phyloP scores from a whole-genome alignment of 2,329 filamentous ascomycete species.

The Dactylellina haptotyla region DNA sequence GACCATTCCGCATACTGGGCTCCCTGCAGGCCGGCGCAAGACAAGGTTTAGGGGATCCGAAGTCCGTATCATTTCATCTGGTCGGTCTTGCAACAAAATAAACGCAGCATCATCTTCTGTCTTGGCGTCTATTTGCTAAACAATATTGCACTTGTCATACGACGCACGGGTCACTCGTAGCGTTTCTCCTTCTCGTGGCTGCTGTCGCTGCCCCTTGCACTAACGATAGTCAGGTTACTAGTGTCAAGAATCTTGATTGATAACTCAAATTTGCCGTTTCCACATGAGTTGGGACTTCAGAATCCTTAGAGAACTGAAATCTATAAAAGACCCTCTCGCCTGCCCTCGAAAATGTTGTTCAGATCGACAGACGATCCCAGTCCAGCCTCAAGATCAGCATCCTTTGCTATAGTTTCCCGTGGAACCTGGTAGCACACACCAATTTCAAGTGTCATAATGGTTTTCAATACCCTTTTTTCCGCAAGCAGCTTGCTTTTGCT shows the following conservation, averaged over 20 bases:
- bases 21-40: constrained; percentile 13
- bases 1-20: constrained; percentile 10
- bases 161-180: constrained; percentile 18
- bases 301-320: not conserved
- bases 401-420: not conserved
- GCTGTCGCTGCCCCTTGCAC: not conserved
- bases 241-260: not conserved
- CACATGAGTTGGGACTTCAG: not conserved
- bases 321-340: constrained; percentile 10
- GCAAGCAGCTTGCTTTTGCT: constrained; percentile 19
- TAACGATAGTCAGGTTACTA: not conserved
- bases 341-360: not conserved
- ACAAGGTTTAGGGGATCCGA: constrained; percentile 6
- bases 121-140: constrained; percentile 27
- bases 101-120: constrained; percentile 15
- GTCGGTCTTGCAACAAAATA: not conserved
- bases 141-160: constrained; percentile 7
- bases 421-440: not conserved
- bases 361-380: constrained; percentile 44
- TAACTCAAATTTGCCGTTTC: not conserved
- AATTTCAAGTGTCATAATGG: constrained; percentile 20
- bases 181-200: not conserved
- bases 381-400: constrained; percentile 11
- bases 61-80: constrained; percentile 1
- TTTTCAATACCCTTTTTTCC: constrained; percentile 22